Percentiles rank a stretch among this genome's conserved stretches.
Evolutionary conservation across 2,329 filamentous ascomycete species (phyloP).

Genomic region (Diaporthe sp.): DNA sequence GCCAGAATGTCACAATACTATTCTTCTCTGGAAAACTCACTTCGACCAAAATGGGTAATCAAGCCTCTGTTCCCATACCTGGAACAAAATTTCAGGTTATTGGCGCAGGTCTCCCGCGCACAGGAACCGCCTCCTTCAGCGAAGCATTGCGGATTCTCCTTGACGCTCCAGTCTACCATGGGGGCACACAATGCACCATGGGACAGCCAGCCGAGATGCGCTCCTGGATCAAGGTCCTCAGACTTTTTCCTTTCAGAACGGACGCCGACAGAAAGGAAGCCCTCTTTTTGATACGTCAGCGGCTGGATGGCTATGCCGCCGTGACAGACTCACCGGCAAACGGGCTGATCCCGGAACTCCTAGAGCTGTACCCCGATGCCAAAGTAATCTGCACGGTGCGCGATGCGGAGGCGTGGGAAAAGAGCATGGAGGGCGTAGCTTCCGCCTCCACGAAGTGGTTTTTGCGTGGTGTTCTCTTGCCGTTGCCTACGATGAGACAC

Average conservation of each 20-base stretch:
- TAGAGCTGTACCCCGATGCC: slow-evolving; percentile 64
- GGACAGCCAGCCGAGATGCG: not conserved
- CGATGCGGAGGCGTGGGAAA: slow-evolving; percentile 55
- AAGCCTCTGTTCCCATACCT: not conserved
- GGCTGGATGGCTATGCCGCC: slow-evolving; percentile 50
- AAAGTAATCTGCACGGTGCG: slow-evolving; percentile 61
- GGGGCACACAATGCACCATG: slow-evolving; percentile 7
- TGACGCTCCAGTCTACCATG: not conserved
- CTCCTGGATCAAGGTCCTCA: slow-evolving; percentile 12
- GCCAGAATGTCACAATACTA: not conserved
- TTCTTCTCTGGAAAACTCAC: not conserved
- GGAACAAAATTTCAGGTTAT: slow-evolving; percentile 4
- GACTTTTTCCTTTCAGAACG: not conserved
- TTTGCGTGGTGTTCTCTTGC: slow-evolving; percentile 51
- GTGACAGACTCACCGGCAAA: slow-evolving; percentile 59
- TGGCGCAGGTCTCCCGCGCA: slow-evolving; percentile 9
- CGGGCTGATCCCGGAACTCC: slow-evolving; percentile 59
- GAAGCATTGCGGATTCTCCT: slow-evolving; percentile 13
- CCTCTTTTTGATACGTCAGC: slow-evolving; percentile 6
- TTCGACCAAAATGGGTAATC: not conserved
- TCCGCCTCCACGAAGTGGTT: slow-evolving; percentile 52
- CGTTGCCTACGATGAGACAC: slow-evolving; percentile 50
- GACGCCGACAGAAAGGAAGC: not conserved
- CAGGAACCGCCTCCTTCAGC: slow-evolving; percentile 17
- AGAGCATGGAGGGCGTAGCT: slow-evolving; percentile 52